Evolutionary conservation across 148 eudicot genomes (phyloP).

Genomic region (Gaultheria prostrata): DNA sequence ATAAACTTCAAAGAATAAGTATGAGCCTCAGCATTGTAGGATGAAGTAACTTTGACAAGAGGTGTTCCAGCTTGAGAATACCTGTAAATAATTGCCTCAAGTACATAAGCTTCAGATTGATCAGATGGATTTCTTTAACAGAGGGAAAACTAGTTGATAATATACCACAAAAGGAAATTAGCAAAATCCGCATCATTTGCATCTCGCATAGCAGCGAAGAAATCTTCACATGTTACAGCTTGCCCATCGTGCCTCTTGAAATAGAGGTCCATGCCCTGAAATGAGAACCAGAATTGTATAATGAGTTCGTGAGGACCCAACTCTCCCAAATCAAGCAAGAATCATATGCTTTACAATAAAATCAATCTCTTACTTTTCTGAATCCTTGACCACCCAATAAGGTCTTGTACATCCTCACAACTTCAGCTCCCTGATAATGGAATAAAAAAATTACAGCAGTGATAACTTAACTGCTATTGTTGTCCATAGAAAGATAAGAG

Average conservation of each 20-base stretch:
- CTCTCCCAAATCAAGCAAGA: neutral
- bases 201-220: slow-evolving; percentile 95
- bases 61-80: slow-evolving; percentile 99
- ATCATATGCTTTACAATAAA: neutral
- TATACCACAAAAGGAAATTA: slow-evolving; percentile 83
- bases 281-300: slow-evolving; percentile 9
- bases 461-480: neutral
- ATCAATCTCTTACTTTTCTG: slow-evolving; percentile 55
- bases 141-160: slow-evolving; percentile 5
- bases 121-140: neutral
- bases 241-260: slow-evolving; percentile 97
- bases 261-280: slow-evolving; percentile 93
- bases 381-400: slow-evolving; percentile 83
- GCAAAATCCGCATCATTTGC: slow-evolving; percentile 92
- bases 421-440: slow-evolving; percentile 86
- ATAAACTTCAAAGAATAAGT: slow-evolving; percentile 79
- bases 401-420: slow-evolving; percentile 99
- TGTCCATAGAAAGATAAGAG: neutral
- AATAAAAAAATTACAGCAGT: neutral
- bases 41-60: slow-evolving; percentile 64
- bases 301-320: neutral
- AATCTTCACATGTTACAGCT: slow-evolving; percentile 98
- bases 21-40: slow-evolving; percentile 66
- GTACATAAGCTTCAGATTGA: slow-evolving; percentile 12
- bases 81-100: slow-evolving; percentile 37